Base-by-base conservation (phyloP, 2,329 filamentous ascomycete genomes). In the Ascochyta fabae region DNA sequence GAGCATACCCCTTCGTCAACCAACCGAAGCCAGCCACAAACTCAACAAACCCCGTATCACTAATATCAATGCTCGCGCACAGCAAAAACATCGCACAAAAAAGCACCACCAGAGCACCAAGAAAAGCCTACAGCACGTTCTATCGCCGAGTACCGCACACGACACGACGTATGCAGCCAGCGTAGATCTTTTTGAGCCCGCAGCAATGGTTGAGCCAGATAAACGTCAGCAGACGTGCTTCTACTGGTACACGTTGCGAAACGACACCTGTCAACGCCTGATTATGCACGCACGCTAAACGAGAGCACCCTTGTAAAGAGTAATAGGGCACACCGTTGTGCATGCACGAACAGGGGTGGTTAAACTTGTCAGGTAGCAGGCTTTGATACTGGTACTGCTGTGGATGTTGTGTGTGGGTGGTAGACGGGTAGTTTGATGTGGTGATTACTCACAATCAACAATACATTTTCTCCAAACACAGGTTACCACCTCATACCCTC, bases 201-300 rank as follows among this genome's bases (percentile, higher is more conserved):
- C 23, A 29, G 39, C 31, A 8, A 31, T 26, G 10, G 24, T 8
- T n/a, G 19, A 15, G 24, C 22, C 19, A 19, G 19, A 19, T 16
- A 6, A 12, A 5, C 9, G 27, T 3, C 36, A 22, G 24, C 13
- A 24, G 16, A 31, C 23, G 13, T 24, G 33, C 5, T 48, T 13
- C 22, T 43, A 56, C 42, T 56, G 53, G 53, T 56, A 56, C 53
- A 56, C 53, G 53, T 56, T 43, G 23, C 42, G 19, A 27, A 22
- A 26, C 26, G 44, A 29, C 44, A 48, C 16, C 24, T 48, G 33
- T 33, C 33, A 31, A 44, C 40, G 39, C 40, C 24, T 23, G 33
- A 4, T 39, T 24, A 50, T 51, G 47, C 53, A 48, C 15, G 47
- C 53, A 48, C 15, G 24, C 15, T n/a, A 31, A 31, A 56, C 16